Percentiles rank a stretch among this genome's conserved stretches.
These are phyloP conservation scores for Didymella keratinophila DNA, from an alignment of 2,329 filamentous ascomycete genomes.

Conservation along the genomic window DNA sequence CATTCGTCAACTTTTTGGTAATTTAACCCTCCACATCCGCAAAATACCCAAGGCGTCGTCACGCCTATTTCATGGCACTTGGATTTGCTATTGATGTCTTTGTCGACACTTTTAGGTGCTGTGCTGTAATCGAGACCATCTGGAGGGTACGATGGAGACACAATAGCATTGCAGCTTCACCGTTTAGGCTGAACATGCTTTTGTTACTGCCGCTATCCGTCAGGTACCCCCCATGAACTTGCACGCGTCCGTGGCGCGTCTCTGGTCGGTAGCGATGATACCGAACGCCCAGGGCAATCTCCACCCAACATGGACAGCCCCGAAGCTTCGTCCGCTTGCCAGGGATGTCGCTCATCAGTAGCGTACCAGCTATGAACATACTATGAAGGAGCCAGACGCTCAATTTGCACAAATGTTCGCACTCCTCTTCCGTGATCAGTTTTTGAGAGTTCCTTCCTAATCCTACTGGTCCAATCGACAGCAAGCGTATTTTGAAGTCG, in stretches of 20 bases:
- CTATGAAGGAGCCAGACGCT: conserved; percentile 9
- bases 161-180: background rate
- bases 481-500: background rate
- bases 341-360: conserved; percentile 13
- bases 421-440: background rate
- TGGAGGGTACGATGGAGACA: background rate
- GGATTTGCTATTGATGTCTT: background rate
- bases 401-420: conserved; percentile 1
- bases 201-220: conserved; percentile 9
- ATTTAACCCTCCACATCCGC: conserved; percentile 15
- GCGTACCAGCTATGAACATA: conserved; percentile 1
- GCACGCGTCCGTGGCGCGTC: conserved; percentile 13
- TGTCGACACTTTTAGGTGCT: background rate
- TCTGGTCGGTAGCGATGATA: conserved; percentile 3
- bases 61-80: background rate
- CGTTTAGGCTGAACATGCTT: background rate
- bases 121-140: background rate
- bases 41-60: conserved; percentile 6
- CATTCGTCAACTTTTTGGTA: conserved; percentile 7
- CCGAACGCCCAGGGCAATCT: conserved; percentile 21
- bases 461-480: conserved; percentile 1
- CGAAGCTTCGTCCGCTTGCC: conserved; percentile 17
- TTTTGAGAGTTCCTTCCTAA: background rate
- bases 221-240: conserved; percentile 4
- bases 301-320: conserved; percentile 19